phyloP scores from a whole-genome alignment of 805 yeast genomes.

The Kluyveromyces aestuarii region DNA sequence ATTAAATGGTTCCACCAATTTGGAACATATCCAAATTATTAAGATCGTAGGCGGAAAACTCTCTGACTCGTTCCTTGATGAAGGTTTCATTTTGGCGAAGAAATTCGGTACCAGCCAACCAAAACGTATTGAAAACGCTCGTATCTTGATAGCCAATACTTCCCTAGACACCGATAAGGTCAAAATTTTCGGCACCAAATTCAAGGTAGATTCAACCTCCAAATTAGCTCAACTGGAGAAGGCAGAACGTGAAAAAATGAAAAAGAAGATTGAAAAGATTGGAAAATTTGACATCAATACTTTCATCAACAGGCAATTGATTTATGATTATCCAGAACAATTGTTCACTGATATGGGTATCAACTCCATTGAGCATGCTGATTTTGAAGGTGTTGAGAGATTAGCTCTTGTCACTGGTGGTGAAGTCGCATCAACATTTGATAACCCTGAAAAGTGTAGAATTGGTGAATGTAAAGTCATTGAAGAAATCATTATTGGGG shows the following conservation, averaged over 20 bases:
- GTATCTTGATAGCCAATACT: constrained; percentile 87
- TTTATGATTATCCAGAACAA: constrained; percentile 97
- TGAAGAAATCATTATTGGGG: constrained; percentile 91
- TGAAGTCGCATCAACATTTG: constrained; percentile 95
- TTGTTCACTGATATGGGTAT: constrained; percentile 79
- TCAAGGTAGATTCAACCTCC: constrained; percentile 90
- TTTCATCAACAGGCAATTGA: constrained; percentile 91
- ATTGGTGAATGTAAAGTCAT: constrained; percentile 83
- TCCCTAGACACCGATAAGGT: constrained; percentile 96
- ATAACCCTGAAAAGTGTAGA: constrained; percentile 76
- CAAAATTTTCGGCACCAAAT: constrained; percentile 94
- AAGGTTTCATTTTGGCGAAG: constrained; percentile 89
- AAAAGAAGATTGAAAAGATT: constrained; percentile 77
- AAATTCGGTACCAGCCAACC: constrained; percentile 94
- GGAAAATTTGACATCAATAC: constrained; percentile 79
- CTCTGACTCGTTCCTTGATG: constrained; percentile 87
- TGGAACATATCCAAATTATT: constrained; percentile 87
- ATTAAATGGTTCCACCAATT: constrained; percentile 76
- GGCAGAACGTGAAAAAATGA: constrained; percentile 93
- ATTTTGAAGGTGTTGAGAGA: constrained; percentile 95
- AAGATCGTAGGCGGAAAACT: constrained; percentile 90
- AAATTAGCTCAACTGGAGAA: constrained; percentile 90
- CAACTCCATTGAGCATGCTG: constrained; percentile 95
- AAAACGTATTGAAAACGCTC: constrained; percentile 71
- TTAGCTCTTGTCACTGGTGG: constrained; percentile 96